Evolutionary conservation across 2,329 filamentous ascomycete genomes (phyloP).

Genomic region (Exophiala phaeomuriformis): DNA sequence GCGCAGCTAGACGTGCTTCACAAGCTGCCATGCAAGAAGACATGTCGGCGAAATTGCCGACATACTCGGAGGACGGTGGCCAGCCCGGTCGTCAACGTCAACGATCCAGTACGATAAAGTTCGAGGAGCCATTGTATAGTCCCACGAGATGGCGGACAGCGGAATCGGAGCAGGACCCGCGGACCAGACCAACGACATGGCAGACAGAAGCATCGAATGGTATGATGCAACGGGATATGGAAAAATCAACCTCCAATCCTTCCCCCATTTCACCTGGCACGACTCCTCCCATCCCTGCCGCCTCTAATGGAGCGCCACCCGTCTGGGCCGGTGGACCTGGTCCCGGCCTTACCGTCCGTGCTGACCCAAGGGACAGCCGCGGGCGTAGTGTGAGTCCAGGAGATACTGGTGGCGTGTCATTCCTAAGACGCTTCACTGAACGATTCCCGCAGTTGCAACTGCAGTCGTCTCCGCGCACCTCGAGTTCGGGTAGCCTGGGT

Average conservation of each 20-base stretch:
- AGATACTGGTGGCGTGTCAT: constrained; percentile 1
- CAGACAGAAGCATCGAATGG: neutral
- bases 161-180: neutral
- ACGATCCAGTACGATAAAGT: constrained; percentile 16
- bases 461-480: constrained; percentile 5
- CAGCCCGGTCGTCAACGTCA: neutral
- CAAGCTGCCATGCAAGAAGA: neutral
- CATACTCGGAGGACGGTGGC: constrained; percentile 3
- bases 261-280: constrained; percentile 5
- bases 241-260: constrained; percentile 3
- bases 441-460: constrained; percentile 8
- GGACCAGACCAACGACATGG: neutral
- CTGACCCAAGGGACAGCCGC: constrained; percentile 5
- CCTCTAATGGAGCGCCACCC: neutral
- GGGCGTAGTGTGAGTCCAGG: neutral
- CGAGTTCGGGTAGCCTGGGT: constrained; percentile 5
- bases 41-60: neutral
- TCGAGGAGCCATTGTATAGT: constrained; percentile 15
- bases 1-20: neutral
- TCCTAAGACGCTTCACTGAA: constrained; percentile 11
- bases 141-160: constrained; percentile 2
- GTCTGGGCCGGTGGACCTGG: neutral
- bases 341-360: neutral
- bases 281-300: neutral
- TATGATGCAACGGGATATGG: constrained; percentile 1